These are phyloP conservation scores for Rhodotorula sp. DNA, from an alignment of 1,284 basidiomycete species.

Conservation along the genomic window DNA sequence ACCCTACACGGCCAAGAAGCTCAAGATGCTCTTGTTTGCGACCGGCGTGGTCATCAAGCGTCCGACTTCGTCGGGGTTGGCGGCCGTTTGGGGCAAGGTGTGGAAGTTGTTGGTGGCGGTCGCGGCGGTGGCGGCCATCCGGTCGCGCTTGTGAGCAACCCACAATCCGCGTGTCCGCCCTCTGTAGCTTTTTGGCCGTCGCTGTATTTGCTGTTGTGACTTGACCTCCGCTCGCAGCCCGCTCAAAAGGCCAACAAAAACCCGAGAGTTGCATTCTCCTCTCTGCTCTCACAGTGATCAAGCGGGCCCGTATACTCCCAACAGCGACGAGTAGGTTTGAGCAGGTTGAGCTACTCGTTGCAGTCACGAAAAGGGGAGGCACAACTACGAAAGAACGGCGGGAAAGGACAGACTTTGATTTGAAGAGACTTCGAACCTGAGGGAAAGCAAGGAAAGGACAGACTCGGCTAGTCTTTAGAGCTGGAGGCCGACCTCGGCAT, in stretches of 20 bases:
- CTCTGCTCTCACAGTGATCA: too few relatives aligned
- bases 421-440: not conserved
- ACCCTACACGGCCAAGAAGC: constrained; percentile 45
- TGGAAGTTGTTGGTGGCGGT: not conserved
- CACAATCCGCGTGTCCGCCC: fast-evolving
- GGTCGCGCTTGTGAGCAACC: not conserved
- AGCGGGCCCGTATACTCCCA: too few relatives aligned
- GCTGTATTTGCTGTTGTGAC: not conserved
- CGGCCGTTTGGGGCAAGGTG: not conserved
- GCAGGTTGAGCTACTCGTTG: not conserved
- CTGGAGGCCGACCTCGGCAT: not conserved
- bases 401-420: not conserved
- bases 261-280: too few relatives aligned
- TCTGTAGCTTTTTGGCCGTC: not conserved
- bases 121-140: not conserved
- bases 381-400: not conserved
- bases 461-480: not conserved
- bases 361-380: not conserved
- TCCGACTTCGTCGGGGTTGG: not conserved
- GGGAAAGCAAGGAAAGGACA: not conserved
- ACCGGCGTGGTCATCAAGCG: constrained; percentile 19
- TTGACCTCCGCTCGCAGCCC: too few relatives aligned
- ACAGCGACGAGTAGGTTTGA: not conserved
- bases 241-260: too few relatives aligned
- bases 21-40: constrained; percentile 28